Evolutionary conservation across 2,329 filamentous ascomycete species (phyloP), one percentile per base, ranked within the genome.

Genomic region (Lomentospora prolificans): DNA sequence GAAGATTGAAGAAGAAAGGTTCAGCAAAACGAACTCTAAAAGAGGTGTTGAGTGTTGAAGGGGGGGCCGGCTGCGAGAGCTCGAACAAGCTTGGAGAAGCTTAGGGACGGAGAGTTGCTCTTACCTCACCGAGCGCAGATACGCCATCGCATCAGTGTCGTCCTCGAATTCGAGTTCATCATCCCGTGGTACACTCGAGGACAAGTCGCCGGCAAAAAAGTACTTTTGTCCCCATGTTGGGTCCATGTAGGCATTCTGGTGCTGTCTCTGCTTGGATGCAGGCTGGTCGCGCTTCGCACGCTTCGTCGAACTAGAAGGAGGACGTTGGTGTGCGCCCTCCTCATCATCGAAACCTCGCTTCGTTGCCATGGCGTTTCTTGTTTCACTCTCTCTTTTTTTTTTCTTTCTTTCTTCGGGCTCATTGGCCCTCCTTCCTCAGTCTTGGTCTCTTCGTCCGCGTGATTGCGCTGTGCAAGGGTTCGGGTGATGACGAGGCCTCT

Each of bases 71-170:
- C n/a, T n/a, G n/a, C 24, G 14, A 51, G 17, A 51, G 24, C 58
- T 61, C 70, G 66, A 69, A 68, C 64, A 64, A 28, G 24, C 62
- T n/a, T n/a, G n/a, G n/a, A n/a, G 57, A 55, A 48, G 58, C 57
- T 22, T 48, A 41, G 44, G 50, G 57, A 58, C 41, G 30, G 39
- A 27, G 31, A 17, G 8, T 24, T 17, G n/a, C 28, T 14, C 79
- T 77, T 74, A 89, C 86, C 86, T 78, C 56, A 90, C 86, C 68
- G 85, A 82, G 61, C 76, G 77, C 58, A 90, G 69, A 70, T 90
- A 90, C 53, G 81, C 82, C 63, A 89, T 70, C 1, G 85, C 85
- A 68, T 87, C 84, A 30, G 76, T 72, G 55, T 85, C 80, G 51
- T 85, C 82, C 51, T 86, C 85, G 61, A 86, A 87, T 56, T 85